Evolutionary conservation across 352 stramenopile species (phyloP).

Genomic region (Phytophthora sp.): DNA sequence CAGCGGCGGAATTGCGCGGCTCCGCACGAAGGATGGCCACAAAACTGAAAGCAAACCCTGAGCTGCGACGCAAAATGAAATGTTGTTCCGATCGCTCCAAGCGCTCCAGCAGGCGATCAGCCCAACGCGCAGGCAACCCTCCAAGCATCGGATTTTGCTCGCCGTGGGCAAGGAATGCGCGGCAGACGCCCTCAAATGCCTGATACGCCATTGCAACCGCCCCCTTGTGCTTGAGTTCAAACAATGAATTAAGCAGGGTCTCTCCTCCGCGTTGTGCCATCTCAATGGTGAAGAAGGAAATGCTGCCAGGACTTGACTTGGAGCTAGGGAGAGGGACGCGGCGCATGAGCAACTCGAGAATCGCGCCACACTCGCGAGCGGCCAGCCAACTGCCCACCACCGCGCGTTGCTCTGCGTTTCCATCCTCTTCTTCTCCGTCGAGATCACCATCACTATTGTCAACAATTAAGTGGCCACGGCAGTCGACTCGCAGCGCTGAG

Average conservation of each 20-base stretch:
- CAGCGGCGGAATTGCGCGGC: constrained; percentile 77
- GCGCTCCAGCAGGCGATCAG: constrained; percentile 74
- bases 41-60: constrained; percentile 90
- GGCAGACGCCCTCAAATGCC: constrained; percentile 86
- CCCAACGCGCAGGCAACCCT: constrained; percentile 70
- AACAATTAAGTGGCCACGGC: constrained; percentile 77
- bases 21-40: constrained; percentile 88
- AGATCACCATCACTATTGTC: constrained; percentile 41
- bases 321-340: constrained; percentile 52
- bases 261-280: constrained; percentile 69
- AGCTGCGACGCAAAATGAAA: constrained; percentile 88
- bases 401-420: constrained; percentile 70
- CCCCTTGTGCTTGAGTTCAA: constrained; percentile 90
- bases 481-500: constrained; percentile 78
- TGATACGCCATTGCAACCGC: constrained; percentile 85
- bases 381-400: constrained; percentile 90
- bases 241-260: constrained; percentile 80
- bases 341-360: constrained; percentile 80
- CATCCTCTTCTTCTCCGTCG: constrained; percentile 50
- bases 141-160: constrained; percentile 63
- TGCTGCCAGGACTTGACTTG: constrained; percentile 11
- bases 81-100: constrained; percentile 83
- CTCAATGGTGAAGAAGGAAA: constrained; percentile 56
- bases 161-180: constrained; percentile 70
- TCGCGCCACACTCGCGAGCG: constrained; percentile 80